Conservation (phyloP, 305 asterid genomes). For the Caryopteris hybrid region DNA sequence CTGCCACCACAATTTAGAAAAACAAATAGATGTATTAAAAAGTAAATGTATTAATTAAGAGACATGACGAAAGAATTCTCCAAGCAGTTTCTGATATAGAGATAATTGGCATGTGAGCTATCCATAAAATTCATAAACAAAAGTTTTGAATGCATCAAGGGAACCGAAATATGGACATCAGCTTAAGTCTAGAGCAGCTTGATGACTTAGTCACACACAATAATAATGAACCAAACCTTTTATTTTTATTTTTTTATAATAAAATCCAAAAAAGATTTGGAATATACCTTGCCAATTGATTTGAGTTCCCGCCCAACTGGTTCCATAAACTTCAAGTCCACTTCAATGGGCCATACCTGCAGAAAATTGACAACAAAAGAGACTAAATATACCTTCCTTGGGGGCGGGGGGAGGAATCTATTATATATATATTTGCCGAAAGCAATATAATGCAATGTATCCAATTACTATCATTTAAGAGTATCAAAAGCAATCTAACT, state of each 20-base stretch:
- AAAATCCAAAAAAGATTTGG: background rate
- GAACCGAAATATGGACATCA: background rate
- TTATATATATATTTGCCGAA: too few species aligned
- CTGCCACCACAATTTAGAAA: slow-evolving; percentile 48
- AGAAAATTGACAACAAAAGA: slow-evolving; percentile 1
- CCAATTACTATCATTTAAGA: too few species aligned
- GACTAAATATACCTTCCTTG: too few species aligned
- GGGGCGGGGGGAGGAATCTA: too few species aligned
- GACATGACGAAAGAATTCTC: background rate
- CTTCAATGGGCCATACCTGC: slow-evolving; percentile 95
- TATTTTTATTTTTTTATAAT: background rate
- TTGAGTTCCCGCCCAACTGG: slow-evolving; percentile 89
- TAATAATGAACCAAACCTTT: background rate
- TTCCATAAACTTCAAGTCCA: slow-evolving; percentile 86
- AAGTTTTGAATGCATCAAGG: background rate
- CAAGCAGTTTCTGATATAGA: background rate
- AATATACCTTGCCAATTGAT: slow-evolving; percentile 65
- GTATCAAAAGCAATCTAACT: background rate
- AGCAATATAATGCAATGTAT: too few species aligned
- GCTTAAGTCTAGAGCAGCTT: too few species aligned
- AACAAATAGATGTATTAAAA: too few species aligned
- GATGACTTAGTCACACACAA: background rate
- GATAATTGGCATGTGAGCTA: background rate
- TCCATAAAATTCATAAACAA: background rate
- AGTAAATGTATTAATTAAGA: slow-evolving; percentile 4